Percentiles rank a stretch among this genome's conserved stretches.
phyloP scores from a whole-genome alignment of 192 early-diverging fungal genomes.

The Pilobolus umbonatus region DNA sequence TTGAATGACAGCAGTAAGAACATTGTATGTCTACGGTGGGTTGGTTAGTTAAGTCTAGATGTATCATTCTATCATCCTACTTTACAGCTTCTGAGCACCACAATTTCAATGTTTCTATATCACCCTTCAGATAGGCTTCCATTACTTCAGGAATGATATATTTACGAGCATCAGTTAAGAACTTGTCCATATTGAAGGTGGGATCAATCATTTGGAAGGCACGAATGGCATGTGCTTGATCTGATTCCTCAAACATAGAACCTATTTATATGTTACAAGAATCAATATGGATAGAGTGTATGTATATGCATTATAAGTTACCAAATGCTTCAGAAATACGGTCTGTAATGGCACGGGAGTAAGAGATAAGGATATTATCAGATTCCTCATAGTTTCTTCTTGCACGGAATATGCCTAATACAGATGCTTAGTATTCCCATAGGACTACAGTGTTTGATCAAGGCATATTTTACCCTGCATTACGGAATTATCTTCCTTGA shows the following conservation, averaged over 20 bases:
- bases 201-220: constrained; percentile 85
- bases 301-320: constrained; percentile 14
- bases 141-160: constrained; percentile 95
- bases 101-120: constrained; percentile 72
- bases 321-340: constrained; percentile 70
- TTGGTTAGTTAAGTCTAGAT: background rate
- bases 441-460: background rate
- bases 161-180: constrained; percentile 86
- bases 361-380: constrained; percentile 80
- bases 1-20: constrained; percentile 78
- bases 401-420: constrained; percentile 62
- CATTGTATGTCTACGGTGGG: constrained; percentile 58
- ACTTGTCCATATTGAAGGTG: constrained; percentile 75
- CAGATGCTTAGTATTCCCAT: background rate
- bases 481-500: constrained; percentile 84
- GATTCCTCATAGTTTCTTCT: constrained; percentile 82
- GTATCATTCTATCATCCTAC: background rate
- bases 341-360: constrained; percentile 71
- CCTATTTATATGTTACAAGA: constrained; percentile 22
- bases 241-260: constrained; percentile 87
- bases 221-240: constrained; percentile 84
- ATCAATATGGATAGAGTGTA: background rate
- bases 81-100: constrained; percentile 95
- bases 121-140: constrained; percentile 89
- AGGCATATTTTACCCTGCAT: constrained; percentile 54